Conservation (phyloP, 2,329 filamentous ascomycete genomes). For the Trichoderma polysporum region DNA sequence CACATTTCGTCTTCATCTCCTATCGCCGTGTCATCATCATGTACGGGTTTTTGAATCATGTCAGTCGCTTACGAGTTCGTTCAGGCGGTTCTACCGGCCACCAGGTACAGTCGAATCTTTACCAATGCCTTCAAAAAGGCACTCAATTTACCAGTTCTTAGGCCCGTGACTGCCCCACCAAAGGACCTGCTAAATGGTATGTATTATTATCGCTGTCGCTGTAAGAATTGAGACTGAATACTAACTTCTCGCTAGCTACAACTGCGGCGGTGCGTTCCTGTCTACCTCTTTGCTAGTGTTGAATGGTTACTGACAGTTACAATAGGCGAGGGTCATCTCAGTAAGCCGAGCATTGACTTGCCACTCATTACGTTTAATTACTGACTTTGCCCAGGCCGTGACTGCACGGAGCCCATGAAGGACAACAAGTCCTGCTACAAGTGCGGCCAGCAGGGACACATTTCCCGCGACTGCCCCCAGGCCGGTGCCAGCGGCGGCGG, state of each 20-base stretch:
- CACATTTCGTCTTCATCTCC: not conserved
- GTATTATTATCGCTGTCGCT: slow-evolving; percentile 30
- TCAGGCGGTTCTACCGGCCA: slow-evolving; percentile 71
- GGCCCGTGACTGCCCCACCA: slow-evolving; percentile 85
- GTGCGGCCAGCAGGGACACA: slow-evolving; percentile 82
- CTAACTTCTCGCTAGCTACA: slow-evolving; percentile 61
- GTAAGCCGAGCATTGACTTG: slow-evolving; percentile 50
- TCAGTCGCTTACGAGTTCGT: slow-evolving; percentile 26
- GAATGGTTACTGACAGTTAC: slow-evolving; percentile 28
- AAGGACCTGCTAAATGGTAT: slow-evolving; percentile 79
- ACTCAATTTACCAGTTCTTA: slow-evolving; percentile 34
- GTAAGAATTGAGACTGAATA: not conserved
- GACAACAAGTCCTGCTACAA: slow-evolving; percentile 78
- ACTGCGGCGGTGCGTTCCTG: slow-evolving; percentile 67
- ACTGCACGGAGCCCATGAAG: slow-evolving; percentile 86
- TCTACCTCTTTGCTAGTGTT: not conserved
- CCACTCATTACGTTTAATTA: not conserved
- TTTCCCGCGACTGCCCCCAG: slow-evolving; percentile 80
- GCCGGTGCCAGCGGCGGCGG: slow-evolving; percentile 41
- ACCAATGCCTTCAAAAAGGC: not conserved
- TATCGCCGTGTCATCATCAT: not conserved
- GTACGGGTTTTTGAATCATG: not conserved
- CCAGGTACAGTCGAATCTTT: slow-evolving; percentile 59
- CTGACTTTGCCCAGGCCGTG: slow-evolving; percentile 63
- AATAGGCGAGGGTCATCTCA: slow-evolving; percentile 70